phyloP scores from a whole-genome alignment of 352 stramenopile species.

The Globisporangium nodosum region DNA sequence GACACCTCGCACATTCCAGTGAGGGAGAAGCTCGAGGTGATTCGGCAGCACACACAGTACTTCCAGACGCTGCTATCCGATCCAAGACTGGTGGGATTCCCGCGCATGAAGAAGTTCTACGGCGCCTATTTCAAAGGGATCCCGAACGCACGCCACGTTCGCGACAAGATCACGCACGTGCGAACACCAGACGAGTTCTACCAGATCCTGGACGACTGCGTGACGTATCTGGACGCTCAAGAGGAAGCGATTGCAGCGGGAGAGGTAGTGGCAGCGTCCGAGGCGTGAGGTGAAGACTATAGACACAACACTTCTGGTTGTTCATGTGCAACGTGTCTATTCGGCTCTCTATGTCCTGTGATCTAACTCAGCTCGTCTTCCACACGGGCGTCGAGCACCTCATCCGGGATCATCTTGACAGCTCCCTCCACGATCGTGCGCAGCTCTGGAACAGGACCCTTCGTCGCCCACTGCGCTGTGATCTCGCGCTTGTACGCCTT shows the following conservation, averaged over 20 bases:
- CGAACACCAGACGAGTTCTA: constrained; percentile 51
- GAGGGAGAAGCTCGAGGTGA: constrained; percentile 48
- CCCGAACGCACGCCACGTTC: constrained; percentile 60
- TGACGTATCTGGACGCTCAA: constrained; percentile 25
- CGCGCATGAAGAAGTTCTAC: constrained; percentile 81
- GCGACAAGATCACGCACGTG: constrained; percentile 45
- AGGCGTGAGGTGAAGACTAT: not conserved
- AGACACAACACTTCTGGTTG: not conserved
- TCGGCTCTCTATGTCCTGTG: constrained; percentile 5
- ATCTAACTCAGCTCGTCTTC: constrained; percentile 45
- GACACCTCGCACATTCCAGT: constrained; percentile 49
- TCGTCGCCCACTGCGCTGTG: constrained; percentile 56
- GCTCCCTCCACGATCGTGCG: constrained; percentile 72
- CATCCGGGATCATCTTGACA: constrained; percentile 57
- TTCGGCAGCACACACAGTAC: constrained; percentile 60
- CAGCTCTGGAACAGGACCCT: constrained; percentile 54
- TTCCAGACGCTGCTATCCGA: constrained; percentile 53
- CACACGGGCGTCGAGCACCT: constrained; percentile 63
- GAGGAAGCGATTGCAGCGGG: constrained; percentile 8
- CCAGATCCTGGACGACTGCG: constrained; percentile 43
- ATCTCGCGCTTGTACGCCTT: constrained; percentile 83
- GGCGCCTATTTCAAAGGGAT: constrained; percentile 67
- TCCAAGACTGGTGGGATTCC: constrained; percentile 46
- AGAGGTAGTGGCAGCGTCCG: not conserved
- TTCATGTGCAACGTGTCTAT: not conserved